These are phyloP conservation scores for Baeospora myosura DNA, from an alignment of 1,284 basidiomycete species.

Conservation along the genomic window DNA sequence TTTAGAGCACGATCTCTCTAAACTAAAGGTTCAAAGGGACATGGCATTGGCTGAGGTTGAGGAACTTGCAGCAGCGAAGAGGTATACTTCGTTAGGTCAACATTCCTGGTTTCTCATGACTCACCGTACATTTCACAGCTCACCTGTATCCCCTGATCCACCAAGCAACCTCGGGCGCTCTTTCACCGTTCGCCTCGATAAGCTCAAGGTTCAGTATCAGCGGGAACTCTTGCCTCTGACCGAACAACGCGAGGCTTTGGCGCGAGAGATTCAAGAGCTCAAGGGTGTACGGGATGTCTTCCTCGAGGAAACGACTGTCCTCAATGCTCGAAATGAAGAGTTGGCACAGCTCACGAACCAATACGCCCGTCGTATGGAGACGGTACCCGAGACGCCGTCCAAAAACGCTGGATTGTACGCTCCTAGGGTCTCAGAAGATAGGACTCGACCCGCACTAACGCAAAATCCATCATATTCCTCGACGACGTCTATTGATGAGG, in stretches of 20 bases:
- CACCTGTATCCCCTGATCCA: constrained; percentile 27
- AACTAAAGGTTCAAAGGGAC: constrained; percentile 84
- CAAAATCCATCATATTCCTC: constrained; percentile 8
- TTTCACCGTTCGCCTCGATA: constrained; percentile 83
- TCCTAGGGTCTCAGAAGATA: constrained; percentile 4
- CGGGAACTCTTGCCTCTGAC: constrained; percentile 81
- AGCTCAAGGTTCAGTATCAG: constrained; percentile 81
- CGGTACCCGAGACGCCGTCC: constrained; percentile 29
- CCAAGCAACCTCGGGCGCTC: constrained; percentile 58
- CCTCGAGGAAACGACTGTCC: constrained; percentile 83
- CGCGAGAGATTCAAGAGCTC: constrained; percentile 83
- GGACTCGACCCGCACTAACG: constrained; percentile 4
- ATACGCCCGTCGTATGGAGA: constrained; percentile 71
- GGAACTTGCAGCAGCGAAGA: constrained; percentile 71
- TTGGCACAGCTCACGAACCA: constrained; percentile 81
- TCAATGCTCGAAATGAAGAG: constrained; percentile 90
- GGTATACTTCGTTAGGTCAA: constrained; percentile 35
- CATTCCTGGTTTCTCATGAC: constrained; percentile 4
- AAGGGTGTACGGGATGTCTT: constrained; percentile 81
- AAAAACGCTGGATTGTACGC: constrained; percentile 21
- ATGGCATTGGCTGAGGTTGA: constrained; percentile 90
- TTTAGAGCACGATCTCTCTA: constrained; percentile 82
- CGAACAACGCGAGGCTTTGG: constrained; percentile 72
- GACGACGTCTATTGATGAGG: constrained; percentile 27
- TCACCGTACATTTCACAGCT: background rate